Conservation (phyloP, 2,329 filamentous ascomycete genomes). For the Grosmannia huntii region DNA sequence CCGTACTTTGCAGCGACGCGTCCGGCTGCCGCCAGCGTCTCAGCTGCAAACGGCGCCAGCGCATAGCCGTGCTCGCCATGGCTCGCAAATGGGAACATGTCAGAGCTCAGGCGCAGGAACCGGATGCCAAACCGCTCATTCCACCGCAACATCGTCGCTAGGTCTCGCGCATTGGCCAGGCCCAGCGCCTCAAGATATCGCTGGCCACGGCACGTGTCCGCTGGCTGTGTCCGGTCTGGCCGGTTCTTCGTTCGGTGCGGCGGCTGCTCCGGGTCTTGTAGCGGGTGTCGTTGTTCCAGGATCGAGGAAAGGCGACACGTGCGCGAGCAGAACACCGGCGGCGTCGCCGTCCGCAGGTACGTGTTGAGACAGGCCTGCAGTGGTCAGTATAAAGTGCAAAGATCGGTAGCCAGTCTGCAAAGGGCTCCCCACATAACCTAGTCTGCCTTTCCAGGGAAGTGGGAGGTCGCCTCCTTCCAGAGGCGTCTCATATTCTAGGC, state of each 20-base stretch:
- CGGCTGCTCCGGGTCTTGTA: slow-evolving; percentile 61
- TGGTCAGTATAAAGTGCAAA: slow-evolving; percentile 4
- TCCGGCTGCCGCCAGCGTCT: slow-evolving; percentile 64
- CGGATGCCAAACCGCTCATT: slow-evolving; percentile 86
- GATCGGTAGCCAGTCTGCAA: not conserved
- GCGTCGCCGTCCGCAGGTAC: slow-evolving; percentile 69
- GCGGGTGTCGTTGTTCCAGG: slow-evolving; percentile 72
- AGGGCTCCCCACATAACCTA: slow-evolving; percentile 65
- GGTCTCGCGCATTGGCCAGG: slow-evolving; percentile 69
- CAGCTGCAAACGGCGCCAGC: slow-evolving; percentile 69
- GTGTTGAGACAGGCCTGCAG: slow-evolving; percentile 75
- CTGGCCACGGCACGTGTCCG: slow-evolving; percentile 53
- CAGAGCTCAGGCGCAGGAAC: slow-evolving; percentile 83
- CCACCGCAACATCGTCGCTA: slow-evolving; percentile 79
- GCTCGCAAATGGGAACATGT: slow-evolving; percentile 95
- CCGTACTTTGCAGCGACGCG: slow-evolving; percentile 63
- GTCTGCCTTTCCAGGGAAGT: slow-evolving; percentile 75
- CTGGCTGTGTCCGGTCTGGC: slow-evolving; percentile 59
- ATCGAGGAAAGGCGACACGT: slow-evolving; percentile 89
- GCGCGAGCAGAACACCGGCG: slow-evolving; percentile 78
- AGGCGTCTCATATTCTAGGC: no score
- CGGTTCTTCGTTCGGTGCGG: slow-evolving; percentile 78
- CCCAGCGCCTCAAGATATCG: slow-evolving; percentile 66
- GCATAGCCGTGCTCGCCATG: slow-evolving; percentile 80
- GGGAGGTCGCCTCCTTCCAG: slow-evolving; percentile 40